Evolutionary conservation across 352 stramenopile genomes (phyloP), one percentile per base, ranked within the genome.

Genomic region (Ophiocytium majus): DNA sequence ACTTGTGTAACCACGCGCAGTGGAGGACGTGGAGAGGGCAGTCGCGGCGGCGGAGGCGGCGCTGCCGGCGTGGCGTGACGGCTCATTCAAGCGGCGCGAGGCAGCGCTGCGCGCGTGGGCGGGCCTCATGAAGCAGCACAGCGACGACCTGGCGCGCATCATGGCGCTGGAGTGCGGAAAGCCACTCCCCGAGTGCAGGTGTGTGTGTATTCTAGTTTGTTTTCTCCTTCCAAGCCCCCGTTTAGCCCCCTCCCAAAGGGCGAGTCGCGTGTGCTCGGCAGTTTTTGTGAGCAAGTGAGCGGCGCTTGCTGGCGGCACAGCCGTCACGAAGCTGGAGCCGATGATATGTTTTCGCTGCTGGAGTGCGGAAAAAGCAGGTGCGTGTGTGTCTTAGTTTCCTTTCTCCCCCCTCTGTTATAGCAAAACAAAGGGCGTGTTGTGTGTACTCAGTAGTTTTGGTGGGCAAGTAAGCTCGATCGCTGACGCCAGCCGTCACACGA

Each of bases 131-230:
- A 33, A n/a, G 23, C 50, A 80, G 37, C 49, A 88, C 57, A 86
- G 36, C 17, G 81, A 23, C 10, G 85, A 89, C 49, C 64, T 89
- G 35, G 81, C 85, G 19, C 57, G 92, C n/a, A 97, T 99, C 76
- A 97, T 98, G 88, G 98, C 97, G 32, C 88, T 95, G 14, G 97
- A 99, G 92, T 97, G 93, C 81, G 97, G 97, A 76, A 99, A 99
- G 89, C 96, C 97, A 10, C 89, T 98, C 23, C 84, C 91, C 0
- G 97, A 99, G 90, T 94, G 95, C 31, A 92, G 93, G 79, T 95
- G 94, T 19, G 97, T n/a, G n/a, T n/a, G n/a, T n/a, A n/a, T n/a
- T n/a, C n/a, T n/a, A n/a, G n/a, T n/a, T n/a, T n/a, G n/a, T n/a
- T n/a, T n/a, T n/a, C n/a, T n/a, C n/a, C n/a, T n/a, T n/a, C n/a